Evolutionary conservation across 805 yeast species (phyloP), one percentile per base, ranked within the genome.

Genomic region (Barnettozyma sucrosica): DNA sequence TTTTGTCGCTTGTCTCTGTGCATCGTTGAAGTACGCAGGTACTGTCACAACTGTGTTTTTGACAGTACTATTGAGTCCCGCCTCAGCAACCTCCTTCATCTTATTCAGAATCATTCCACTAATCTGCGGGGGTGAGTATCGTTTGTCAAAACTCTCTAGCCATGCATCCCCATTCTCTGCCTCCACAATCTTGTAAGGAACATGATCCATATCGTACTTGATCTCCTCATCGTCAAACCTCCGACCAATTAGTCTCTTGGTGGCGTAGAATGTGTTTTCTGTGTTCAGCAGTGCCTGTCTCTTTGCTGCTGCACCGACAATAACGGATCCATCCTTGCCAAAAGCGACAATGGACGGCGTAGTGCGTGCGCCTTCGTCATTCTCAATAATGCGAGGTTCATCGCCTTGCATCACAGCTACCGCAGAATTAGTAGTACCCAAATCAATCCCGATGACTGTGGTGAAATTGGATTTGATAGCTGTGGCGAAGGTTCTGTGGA

Each of bases 341-440:
- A 79, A 78, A 2, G 90, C 89, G 18, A 85, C 92, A 6, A 85
- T 72, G 0, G 92, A 84, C 1, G 92, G 93, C 0, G 90, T 85
- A 5, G 93, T 85, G 60, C 90, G 71, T 41, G 80, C 78, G 32
- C 92, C 93, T 67, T 85, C 87, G 51, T 81, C 85, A 60, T 85
- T 83, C 65, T 85, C 90, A 44, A 86, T 73, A 49, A 85, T 83
- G 51, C 71, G 70, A 24, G 89, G 81, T 25, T 75, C 72, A 53
- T 77, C 70, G 41, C 84, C 83, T 56, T 78, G 77, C 69, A 83
- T 81, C 47, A 83, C 70, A 10, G 95, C 95, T 28, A 85, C 92
- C 2, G 93, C 95, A 39, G 92, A 84, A 67, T 86, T 86, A 39
- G 95, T 86, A 20, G 95, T 86, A 24, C 95, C 95, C 48, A 86